These are phyloP conservation scores for Tolypocladium pustulatum DNA, from an alignment of 2,329 filamentous ascomycete species.

Conservation along the genomic window DNA sequence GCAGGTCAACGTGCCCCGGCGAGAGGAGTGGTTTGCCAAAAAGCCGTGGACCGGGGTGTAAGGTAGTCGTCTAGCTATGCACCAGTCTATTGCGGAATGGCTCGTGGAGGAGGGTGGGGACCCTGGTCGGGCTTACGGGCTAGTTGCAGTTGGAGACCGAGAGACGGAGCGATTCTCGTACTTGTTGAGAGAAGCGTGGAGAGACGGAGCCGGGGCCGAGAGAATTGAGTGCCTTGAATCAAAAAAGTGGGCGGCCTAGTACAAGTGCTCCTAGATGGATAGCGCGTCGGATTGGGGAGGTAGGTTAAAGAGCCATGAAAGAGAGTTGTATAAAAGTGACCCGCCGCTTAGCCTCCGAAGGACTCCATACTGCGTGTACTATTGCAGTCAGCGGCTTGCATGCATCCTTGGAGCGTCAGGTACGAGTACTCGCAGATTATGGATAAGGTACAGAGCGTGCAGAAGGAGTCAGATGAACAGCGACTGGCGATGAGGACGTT, in stretches of 20 bases:
- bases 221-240: background rate
- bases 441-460: background rate
- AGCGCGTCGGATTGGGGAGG: background rate
- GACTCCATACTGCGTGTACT: background rate
- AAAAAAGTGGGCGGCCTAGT: background rate
- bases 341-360: background rate
- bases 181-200: background rate
- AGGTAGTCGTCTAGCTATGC: background rate
- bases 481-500: background rate
- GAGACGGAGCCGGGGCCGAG: background rate
- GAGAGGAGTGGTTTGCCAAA: background rate
- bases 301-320: background rate
- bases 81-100: background rate
- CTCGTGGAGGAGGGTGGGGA: background rate
- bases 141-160: background rate
- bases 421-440: too few species aligned
- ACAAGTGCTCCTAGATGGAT: background rate
- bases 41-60: background rate
- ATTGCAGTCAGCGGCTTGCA: background rate
- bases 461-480: background rate
- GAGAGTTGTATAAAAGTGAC: background rate
- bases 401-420: background rate
- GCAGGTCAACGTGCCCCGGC: slow-evolving; percentile 10
- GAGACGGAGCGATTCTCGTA: background rate
- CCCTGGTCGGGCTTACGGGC: background rate